Conservation (phyloP, 139 green algal genomes). For the Coelastrella sp. region DNA sequence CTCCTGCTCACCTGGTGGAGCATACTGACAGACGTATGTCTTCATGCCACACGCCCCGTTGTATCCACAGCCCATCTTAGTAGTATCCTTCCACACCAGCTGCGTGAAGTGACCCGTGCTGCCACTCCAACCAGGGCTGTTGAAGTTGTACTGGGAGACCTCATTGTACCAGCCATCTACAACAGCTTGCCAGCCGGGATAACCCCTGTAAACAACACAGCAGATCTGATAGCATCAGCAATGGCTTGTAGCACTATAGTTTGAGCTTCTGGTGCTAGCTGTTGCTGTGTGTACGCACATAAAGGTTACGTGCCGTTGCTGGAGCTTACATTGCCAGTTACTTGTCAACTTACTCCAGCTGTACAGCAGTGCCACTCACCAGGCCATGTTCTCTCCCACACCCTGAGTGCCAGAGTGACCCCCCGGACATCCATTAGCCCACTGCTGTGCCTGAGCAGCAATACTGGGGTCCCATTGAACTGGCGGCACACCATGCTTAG, state of each 20-base stretch:
- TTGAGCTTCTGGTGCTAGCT: too few relatives aligned
- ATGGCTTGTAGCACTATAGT: too few relatives aligned
- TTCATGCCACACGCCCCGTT: background rate
- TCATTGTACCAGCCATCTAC: slow-evolving; percentile 60
- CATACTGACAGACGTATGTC: slow-evolving; percentile 45
- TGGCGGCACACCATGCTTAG: slow-evolving; percentile 31
- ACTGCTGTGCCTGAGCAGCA: slow-evolving; percentile 19
- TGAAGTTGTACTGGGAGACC: slow-evolving; percentile 28
- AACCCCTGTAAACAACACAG: slow-evolving; percentile 42
- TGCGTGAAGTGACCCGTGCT: slow-evolving; percentile 54
- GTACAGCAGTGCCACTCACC: background rate
- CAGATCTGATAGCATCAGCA: background rate
- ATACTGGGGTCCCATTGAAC: slow-evolving; percentile 49
- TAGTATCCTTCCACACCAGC: slow-evolving; percentile 45
- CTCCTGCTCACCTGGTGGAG: background rate
- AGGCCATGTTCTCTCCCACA: slow-evolving; percentile 48
- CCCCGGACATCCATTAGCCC: slow-evolving; percentile 10
- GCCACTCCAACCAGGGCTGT: slow-evolving; percentile 1
- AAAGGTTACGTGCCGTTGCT: too few relatives aligned
- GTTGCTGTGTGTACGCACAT: too few relatives aligned
- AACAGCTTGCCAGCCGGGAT: slow-evolving; percentile 15
- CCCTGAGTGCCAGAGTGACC: slow-evolving; percentile 39
- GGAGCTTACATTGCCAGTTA: too few relatives aligned
- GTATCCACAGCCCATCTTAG: slow-evolving; percentile 28
- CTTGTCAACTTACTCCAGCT: background rate